These are phyloP conservation scores for Penicillium egyptiacum DNA, from an alignment of 495 filamentous ascomycete species.

Conservation along the genomic window DNA sequence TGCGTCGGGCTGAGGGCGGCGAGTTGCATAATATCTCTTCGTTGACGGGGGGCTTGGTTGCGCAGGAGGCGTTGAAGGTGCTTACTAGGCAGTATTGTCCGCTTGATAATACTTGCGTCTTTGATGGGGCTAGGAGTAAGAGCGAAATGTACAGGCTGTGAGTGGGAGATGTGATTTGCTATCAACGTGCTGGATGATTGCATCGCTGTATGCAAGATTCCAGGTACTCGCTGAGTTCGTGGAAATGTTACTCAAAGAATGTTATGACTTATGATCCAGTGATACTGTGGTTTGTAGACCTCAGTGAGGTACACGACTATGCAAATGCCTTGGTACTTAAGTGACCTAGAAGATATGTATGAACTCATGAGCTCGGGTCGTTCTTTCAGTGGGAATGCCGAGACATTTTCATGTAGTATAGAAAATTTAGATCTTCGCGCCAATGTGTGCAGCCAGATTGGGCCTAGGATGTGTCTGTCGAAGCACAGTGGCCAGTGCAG, in stretches of 20 bases:
- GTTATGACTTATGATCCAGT: slow-evolving; percentile 6
- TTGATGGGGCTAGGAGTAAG: slow-evolving; percentile 83
- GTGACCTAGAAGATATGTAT: not conserved
- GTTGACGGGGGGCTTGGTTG: slow-evolving; percentile 84
- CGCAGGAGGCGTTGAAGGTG: slow-evolving; percentile 95
- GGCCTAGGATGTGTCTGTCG: not conserved
- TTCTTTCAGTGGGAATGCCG: not conserved
- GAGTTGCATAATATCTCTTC: slow-evolving; percentile 96
- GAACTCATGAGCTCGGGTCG: not conserved
- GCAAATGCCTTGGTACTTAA: not conserved
- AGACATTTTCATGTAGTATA: not conserved
- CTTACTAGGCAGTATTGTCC: slow-evolving; percentile 96
- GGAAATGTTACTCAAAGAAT: not conserved
- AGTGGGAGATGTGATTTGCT: slow-evolving; percentile 1
- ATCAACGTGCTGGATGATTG: not conserved
- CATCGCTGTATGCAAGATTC: not conserved
- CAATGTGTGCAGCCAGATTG: not conserved
- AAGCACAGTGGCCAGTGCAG: not conserved
- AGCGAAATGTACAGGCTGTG: slow-evolving; percentile 60
- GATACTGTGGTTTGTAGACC: not conserved
- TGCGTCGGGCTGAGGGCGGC: slow-evolving; percentile 73
- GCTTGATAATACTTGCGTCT: slow-evolving; percentile 88
- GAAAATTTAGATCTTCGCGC: not conserved
- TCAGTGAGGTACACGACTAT: not conserved
- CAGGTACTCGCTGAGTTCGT: not conserved